Conservation (phyloP, 441 rosid species). For the Brassica hybrid region DNA sequence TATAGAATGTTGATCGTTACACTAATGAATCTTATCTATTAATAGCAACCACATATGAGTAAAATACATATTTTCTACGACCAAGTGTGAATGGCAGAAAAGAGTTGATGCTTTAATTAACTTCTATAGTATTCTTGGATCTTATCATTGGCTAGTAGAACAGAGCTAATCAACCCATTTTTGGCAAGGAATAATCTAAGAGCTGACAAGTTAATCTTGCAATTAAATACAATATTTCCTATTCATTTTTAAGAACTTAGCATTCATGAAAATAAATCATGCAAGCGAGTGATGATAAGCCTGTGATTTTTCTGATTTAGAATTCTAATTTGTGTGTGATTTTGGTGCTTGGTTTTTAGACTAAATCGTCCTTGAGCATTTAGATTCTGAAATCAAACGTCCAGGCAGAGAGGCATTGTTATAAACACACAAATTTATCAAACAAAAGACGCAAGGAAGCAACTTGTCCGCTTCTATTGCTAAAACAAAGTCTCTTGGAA, state of each 20-base stretch:
- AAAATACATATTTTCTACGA: not conserved
- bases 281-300: constrained; percentile 61
- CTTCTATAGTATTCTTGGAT: not conserved
- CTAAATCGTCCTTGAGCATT: too few relatives aligned
- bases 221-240: not conserved
- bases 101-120: not conserved
- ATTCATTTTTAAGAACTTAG: not conserved
- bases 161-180: not conserved
- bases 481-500: not conserved
- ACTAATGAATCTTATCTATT: constrained; percentile 12
- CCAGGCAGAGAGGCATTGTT: too few relatives aligned
- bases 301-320: not conserved
- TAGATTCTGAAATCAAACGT: too few relatives aligned
- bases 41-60: constrained; percentile 5
- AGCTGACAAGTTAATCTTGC: not conserved
- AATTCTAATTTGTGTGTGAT: not conserved
- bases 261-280: constrained; percentile 30
- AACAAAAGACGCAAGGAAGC: constrained; percentile 24
- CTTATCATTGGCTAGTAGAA: not conserved
- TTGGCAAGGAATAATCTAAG: not conserved
- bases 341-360: constrained; percentile 57
- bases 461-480: not conserved
- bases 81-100: constrained; percentile 4
- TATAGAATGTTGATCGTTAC: not conserved
- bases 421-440: constrained; percentile 13